Evolutionary conservation across 2,329 filamentous ascomycete genomes (phyloP), one percentile per base, ranked within the genome.

Genomic region (Fusarium robinianum): DNA sequence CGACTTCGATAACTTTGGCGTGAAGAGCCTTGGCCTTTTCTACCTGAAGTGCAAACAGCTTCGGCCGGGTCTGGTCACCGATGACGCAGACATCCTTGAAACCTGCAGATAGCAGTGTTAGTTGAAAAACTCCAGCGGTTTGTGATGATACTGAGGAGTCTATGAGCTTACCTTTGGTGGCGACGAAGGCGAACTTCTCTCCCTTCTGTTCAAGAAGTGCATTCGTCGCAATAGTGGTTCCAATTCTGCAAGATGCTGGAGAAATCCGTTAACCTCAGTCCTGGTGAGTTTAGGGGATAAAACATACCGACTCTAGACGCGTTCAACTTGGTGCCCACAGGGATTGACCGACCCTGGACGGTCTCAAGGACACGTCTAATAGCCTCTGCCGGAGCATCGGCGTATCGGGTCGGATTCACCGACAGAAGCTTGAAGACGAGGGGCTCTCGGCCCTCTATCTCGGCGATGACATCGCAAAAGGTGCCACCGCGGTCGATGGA

Each of bases 201-300:
- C 86, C 86, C 61, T 89, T 89, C 15, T 84, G 69, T 58, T 88
- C 84, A 2, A 90, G 69, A n/a, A 90, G 67, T 1, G 86, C 85
- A 67, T 89, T 90, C 0, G 85, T 89, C 1, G 85, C 85, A 6
- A 89, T 83, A 0, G 85, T 89, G 1, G 86, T 90, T 10, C 86
- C 86, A 78, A 89, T 88, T 7, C 85, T 78, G 60, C 88, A 88
- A 41, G 80, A 84, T 61, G 84, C 83, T 64, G 24, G 84, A 79
- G 58, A 1, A 43, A 30, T 9, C 9, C 0, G 5, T 26, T 8
- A 21, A 17, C 21, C 9, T 11, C 6, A 24, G 19, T 5, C 1
- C 2, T 18, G 24, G 5, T n/a, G n/a, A n/a, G n/a, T n/a, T n/a
- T n/a, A n/a, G n/a, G n/a, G n/a, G n/a, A n/a, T n/a, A n/a, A n/a